Conservation (phyloP, 148 eudicot genomes). For the Silene conica region DNA sequence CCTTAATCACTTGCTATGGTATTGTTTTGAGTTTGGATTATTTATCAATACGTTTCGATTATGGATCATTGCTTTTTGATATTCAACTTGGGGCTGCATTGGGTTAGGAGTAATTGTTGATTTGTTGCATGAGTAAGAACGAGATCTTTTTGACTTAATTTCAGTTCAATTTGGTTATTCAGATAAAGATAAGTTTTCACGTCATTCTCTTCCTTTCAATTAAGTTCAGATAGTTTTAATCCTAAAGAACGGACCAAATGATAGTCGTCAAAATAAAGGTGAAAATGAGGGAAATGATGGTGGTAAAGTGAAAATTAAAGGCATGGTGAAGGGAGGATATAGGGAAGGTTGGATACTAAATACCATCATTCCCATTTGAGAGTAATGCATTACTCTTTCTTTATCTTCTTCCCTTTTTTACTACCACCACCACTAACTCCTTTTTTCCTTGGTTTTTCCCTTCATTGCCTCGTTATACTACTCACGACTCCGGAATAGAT, state of each 20-base stretch:
- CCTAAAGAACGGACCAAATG: background rate
- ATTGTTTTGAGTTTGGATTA: background rate
- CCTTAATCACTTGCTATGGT: background rate
- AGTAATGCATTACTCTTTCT: background rate
- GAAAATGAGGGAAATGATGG: background rate
- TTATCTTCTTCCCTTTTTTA: background rate
- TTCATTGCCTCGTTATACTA: background rate
- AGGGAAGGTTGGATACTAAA: no score
- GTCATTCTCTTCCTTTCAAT: background rate
- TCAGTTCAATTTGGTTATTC: background rate
- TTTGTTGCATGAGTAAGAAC: no score
- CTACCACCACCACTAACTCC: background rate
- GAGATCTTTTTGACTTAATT: no score
- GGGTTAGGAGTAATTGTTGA: no score
- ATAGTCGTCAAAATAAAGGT: background rate
- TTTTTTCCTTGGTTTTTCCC: background rate
- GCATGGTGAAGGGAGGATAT: background rate
- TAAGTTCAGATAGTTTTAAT: background rate
- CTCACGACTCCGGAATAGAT: background rate
- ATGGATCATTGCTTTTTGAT: background rate
- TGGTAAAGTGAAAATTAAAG: background rate
- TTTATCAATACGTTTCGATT: background rate
- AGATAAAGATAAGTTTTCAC: background rate
- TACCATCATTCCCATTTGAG: background rate
- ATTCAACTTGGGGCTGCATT: background rate